These are phyloP conservation scores for Botryotinia narcissicola DNA, from an alignment of 2,329 filamentous ascomycete genomes.

Conservation along the genomic window DNA sequence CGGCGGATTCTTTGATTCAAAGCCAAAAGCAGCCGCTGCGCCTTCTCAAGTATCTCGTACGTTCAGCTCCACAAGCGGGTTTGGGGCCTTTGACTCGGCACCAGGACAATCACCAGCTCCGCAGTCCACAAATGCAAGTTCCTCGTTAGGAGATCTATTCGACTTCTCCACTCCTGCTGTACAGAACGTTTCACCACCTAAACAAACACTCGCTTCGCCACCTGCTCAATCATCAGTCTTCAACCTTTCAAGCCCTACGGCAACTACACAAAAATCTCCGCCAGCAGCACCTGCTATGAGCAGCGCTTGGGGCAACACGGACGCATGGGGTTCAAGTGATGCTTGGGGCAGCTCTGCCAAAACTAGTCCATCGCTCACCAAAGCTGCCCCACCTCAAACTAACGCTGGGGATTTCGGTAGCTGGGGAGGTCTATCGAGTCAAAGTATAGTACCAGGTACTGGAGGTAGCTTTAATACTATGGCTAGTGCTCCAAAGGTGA, in stretches of 20 bases:
- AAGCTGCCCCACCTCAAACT: slow-evolving; percentile 40
- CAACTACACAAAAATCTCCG: slow-evolving; percentile 44
- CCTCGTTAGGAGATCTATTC: slow-evolving; percentile 75
- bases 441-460: slow-evolving; percentile 59
- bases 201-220: slow-evolving; percentile 39
- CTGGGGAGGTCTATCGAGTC: slow-evolving; percentile 50
- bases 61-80: slow-evolving; percentile 57
- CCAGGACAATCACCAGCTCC: slow-evolving; percentile 45
- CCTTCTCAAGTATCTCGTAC: slow-evolving; percentile 48
- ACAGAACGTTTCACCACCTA: slow-evolving; percentile 44
- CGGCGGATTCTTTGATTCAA: slow-evolving; percentile 79
- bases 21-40: slow-evolving; percentile 54
- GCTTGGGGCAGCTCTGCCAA: slow-evolving; percentile 70
- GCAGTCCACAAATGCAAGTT: slow-evolving; percentile 39
- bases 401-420: slow-evolving; percentile 60
- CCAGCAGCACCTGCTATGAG: slow-evolving; percentile 41
- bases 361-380: slow-evolving; percentile 48
- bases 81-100: slow-evolving; percentile 56
- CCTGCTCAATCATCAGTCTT: slow-evolving; percentile 64
- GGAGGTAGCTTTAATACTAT: slow-evolving; percentile 59
- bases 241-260: slow-evolving; percentile 64
- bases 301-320: slow-evolving; percentile 48
- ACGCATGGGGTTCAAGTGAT: slow-evolving; percentile 80
- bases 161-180: slow-evolving; percentile 62
- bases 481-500: slow-evolving; percentile 60